Percentiles rank a stretch among this genome's conserved stretches.
Evolutionary conservation across 305 asterid genomes (phyloP).

Genomic region (Solanum aculeatissimum): DNA sequence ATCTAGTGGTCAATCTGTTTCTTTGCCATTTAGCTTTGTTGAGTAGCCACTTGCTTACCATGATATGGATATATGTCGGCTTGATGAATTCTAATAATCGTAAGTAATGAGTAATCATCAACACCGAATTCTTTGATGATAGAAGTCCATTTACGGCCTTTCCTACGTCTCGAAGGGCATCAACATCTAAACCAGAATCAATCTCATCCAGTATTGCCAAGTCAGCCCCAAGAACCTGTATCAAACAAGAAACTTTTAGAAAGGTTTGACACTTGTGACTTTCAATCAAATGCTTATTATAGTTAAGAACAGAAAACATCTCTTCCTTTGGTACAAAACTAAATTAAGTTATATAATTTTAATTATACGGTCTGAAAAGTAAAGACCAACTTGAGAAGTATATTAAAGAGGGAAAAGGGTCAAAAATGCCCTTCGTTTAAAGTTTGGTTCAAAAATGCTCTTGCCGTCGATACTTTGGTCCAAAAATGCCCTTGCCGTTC

Average conservation of each 20-base stretch:
- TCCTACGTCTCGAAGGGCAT: slow-evolving; percentile 89
- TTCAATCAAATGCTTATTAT: neutral
- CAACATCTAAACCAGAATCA: slow-evolving; percentile 97
- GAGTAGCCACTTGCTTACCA: slow-evolving; percentile 44
- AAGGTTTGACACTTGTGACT: neutral
- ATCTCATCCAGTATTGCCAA: slow-evolving; percentile 84
- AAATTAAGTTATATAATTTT: neutral
- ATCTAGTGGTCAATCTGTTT: neutral
- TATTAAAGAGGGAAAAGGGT: neutral
- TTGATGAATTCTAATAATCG: slow-evolving; percentile 80
- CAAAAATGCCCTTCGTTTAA: too few relatives aligned
- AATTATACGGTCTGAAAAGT: neutral
- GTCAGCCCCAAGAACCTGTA: slow-evolving; percentile 93
- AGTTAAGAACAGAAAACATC: neutral
- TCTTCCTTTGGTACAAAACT: neutral
- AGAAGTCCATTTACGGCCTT: slow-evolving; percentile 63
- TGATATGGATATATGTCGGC: slow-evolving; percentile 68
- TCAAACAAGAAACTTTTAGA: slow-evolving; percentile 1
- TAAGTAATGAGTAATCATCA: slow-evolving; percentile 92
- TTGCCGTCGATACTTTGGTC: too few relatives aligned
- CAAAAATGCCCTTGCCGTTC: too few relatives aligned
- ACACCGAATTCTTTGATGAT: slow-evolving; percentile 56
- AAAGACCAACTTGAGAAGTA: neutral
- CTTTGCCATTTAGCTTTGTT: neutral
- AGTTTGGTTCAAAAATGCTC: too few relatives aligned